phyloP scores from a whole-genome alignment of 805 yeast species.

The Wickerhamomyces alni region DNA sequence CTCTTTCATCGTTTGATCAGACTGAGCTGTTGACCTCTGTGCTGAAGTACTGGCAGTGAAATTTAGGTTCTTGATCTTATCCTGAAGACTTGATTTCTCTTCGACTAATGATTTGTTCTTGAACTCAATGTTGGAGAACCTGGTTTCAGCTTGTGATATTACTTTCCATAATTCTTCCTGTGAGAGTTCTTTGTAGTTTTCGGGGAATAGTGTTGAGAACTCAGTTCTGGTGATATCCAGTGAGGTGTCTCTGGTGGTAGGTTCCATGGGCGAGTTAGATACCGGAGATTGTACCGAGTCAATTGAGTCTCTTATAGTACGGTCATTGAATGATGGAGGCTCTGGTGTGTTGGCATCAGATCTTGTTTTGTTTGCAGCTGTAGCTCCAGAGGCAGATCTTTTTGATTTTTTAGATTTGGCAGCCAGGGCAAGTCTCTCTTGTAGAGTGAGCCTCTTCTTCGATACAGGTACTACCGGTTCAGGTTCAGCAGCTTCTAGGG shows the following conservation, averaged over 20 bases:
- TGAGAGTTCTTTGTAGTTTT: constrained; percentile 7
- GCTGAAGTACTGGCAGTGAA: constrained; percentile 1
- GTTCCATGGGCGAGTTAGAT: not conserved
- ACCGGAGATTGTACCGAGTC: not conserved
- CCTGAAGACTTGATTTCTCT: constrained; percentile 20
- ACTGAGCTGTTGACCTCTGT: constrained; percentile 1
- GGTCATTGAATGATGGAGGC: not conserved
- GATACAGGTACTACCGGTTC: constrained; percentile 18
- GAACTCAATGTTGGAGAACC: constrained; percentile 8
- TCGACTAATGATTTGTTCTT: constrained; percentile 12
- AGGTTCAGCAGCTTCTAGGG: not conserved
- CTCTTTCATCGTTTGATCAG: constrained; percentile 29
- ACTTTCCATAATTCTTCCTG: constrained; percentile 13
- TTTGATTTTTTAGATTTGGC: constrained; percentile 41
- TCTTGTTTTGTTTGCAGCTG: not conserved
- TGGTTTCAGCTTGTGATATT: constrained; percentile 11
- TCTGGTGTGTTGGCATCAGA: constrained; percentile 1
- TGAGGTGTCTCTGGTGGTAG: constrained; percentile 5
- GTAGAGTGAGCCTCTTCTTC: constrained; percentile 65
- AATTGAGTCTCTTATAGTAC: not conserved
- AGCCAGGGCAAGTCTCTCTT: constrained; percentile 81
- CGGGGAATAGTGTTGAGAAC: constrained; percentile 6
- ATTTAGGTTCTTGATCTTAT: constrained; percentile 11
- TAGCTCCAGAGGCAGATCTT: constrained; percentile 14
- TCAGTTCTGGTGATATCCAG: constrained; percentile 3